phyloP scores from a whole-genome alignment of 495 filamentous ascomycete genomes.

The Pseudevernia furfuracea region DNA sequence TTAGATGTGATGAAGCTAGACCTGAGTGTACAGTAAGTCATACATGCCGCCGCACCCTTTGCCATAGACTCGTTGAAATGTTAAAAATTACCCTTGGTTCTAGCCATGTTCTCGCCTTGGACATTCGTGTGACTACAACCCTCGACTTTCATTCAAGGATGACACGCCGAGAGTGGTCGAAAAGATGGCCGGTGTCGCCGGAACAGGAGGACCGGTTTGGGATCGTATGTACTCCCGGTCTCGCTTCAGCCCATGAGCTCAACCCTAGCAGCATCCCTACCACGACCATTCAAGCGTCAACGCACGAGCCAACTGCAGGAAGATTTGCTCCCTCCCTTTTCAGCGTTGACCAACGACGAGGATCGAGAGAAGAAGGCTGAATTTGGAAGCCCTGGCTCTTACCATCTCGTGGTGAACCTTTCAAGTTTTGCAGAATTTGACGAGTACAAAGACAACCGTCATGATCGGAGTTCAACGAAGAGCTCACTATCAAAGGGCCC shows the following conservation, averaged over 20 bases:
- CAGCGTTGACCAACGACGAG: conserved; percentile 50
- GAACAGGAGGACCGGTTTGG: conserved; percentile 14
- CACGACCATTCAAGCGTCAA: conserved; percentile 22
- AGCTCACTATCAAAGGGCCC: neutral
- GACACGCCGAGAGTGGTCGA: conserved; percentile 49
- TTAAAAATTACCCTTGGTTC: neutral
- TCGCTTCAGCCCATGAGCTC: neutral
- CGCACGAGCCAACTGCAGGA: conserved; percentile 29
- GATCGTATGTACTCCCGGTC: conserved; percentile 11
- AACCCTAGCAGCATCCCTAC: conserved; percentile 16
- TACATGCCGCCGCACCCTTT: neutral
- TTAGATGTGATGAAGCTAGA: conserved; percentile 48
- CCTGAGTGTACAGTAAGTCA: conserved; percentile 44
- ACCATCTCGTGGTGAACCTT: conserved; percentile 48
- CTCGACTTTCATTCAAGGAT: conserved; percentile 48
- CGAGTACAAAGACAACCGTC: conserved; percentile 40
- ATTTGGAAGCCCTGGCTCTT: conserved; percentile 45
- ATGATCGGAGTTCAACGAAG: conserved; percentile 25
- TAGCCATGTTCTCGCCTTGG: conserved; percentile 51
- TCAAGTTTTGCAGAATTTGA: conserved; percentile 48
- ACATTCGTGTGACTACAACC: conserved; percentile 51
- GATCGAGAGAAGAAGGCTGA: conserved; percentile 54
- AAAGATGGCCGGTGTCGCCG: conserved; percentile 35
- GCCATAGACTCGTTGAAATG: neutral
- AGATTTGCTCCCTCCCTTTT: conserved; percentile 46